Conservation (phyloP, 208 protist species). For the Leishmania tarentolae region DNA sequence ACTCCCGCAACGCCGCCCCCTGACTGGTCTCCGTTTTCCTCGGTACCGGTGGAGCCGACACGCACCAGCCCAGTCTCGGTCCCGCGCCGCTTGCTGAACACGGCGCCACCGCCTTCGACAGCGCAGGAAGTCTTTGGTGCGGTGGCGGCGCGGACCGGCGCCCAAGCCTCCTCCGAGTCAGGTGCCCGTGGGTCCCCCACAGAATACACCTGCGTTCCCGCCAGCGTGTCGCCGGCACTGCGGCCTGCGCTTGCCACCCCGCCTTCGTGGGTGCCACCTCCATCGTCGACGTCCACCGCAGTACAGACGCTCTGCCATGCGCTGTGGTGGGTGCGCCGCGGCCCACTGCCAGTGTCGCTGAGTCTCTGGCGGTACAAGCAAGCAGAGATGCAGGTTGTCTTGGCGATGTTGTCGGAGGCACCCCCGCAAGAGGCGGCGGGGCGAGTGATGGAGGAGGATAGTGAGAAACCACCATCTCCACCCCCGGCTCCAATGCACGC, state of each 20-base stretch:
- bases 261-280: background rate
- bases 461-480: background rate
- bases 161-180: background rate
- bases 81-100: background rate
- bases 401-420: constrained; percentile 1
- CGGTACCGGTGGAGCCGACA: background rate
- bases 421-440: background rate
- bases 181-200: background rate
- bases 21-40: background rate
- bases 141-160: background rate
- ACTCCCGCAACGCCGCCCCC: background rate
- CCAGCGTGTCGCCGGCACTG: background rate
- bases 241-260: background rate
- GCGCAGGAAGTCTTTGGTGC: background rate
- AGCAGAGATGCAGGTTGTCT: constrained; percentile 34
- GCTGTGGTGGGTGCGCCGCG: constrained; percentile 56
- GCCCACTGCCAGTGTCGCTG: constrained; percentile 42
- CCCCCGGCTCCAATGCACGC: background rate
- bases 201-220: background rate
- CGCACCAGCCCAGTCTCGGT: background rate
- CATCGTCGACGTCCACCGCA: background rate
- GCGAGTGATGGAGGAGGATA: background rate
- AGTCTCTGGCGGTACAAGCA: constrained; percentile 39
- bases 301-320: constrained; percentile 39
- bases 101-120: background rate